Evolutionary conservation across 495 filamentous ascomycete species (phyloP).

Genomic region (Cenococcum geophilum): DNA sequence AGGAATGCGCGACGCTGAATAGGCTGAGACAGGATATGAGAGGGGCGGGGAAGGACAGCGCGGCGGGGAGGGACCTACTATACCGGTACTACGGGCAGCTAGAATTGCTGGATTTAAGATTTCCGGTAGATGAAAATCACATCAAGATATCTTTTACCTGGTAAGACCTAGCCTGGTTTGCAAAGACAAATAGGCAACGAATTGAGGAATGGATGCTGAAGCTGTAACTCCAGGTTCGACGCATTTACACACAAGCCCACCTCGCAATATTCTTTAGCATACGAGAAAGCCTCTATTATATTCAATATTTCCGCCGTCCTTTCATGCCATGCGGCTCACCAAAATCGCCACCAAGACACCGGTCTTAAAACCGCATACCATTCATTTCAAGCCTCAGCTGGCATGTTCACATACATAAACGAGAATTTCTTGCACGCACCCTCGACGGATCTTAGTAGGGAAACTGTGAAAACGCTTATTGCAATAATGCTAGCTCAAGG

Average conservation of each 20-base stretch:
- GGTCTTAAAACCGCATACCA: slow-evolving; percentile 96
- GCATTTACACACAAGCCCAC: slow-evolving; percentile 97
- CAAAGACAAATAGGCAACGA: too few relatives aligned
- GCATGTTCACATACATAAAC: slow-evolving; percentile 99
- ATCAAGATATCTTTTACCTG: slow-evolving; percentile 99
- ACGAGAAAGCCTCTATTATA: slow-evolving; percentile 98
- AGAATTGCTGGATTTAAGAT: slow-evolving; percentile 87
- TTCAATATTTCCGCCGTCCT: slow-evolving; percentile 98
- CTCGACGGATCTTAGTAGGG: slow-evolving; percentile 85
- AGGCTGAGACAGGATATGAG: slow-evolving; percentile 98
- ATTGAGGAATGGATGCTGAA: neutral
- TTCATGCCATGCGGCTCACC: slow-evolving; percentile 90
- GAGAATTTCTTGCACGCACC: slow-evolving; percentile 98
- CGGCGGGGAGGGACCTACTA: slow-evolving; percentile 82
- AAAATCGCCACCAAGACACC: slow-evolving; percentile 83
- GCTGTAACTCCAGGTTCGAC: slow-evolving; percentile 65
- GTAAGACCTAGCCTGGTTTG: slow-evolving; percentile 47
- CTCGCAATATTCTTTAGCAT: slow-evolving; percentile 90
- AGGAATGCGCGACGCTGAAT: slow-evolving; percentile 94
- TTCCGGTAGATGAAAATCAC: slow-evolving; percentile 96
- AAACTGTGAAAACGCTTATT: slow-evolving; percentile 93
- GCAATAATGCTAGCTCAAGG: slow-evolving; percentile 88
- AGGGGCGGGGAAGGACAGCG: slow-evolving; percentile 94
- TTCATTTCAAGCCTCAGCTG: slow-evolving; percentile 94
- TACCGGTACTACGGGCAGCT: slow-evolving; percentile 98